Base-by-base conservation (phyloP, 176 grass and related monocot genomes). In the Triticum monococcum region DNA sequence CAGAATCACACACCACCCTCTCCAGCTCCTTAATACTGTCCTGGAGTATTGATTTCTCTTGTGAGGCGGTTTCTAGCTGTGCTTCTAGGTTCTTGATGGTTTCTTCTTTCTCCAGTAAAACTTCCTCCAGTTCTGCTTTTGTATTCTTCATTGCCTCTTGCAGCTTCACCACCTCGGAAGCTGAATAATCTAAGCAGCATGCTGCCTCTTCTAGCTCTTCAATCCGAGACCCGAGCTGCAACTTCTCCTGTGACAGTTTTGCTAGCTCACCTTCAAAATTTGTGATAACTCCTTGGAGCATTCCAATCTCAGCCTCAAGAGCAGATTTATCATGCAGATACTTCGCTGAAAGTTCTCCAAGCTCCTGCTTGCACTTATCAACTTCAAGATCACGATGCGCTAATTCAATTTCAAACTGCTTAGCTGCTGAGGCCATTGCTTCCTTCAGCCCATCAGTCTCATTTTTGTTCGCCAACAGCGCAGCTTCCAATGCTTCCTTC, bases 401-500 rank as follows among this genome's bases (percentile, higher is more conserved):
- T 72, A 98, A 77, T 63, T 94, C 88, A 28, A 76, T 72, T 79
- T 94, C 85, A 88, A 90, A 91, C 33, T 93, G 80, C 77, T 85
- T 79, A 66, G 87, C 89, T 63, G 87, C 75, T 63, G 81, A 83
- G 23, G 87, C 66, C 87, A 94, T 89, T 90, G 87, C 89, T 79
- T 64, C 89, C 64, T 86, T 91, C 82, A 96, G 81, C 63, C 54
- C 78, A 88, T 92, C 87, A 9, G 88, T 91, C 84, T 96, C 97
- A 46, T 91, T 50, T 76, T 84, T 82, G 79, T 79, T 83, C 48
- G 76, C 87, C 48, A 88, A 68, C 23, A 92, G 64, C 28, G 78
- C 54, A 86, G 72, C 80, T 80, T 89, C 90, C 82, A 93, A 52
- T 88, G 70, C 63, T 88, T 87, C 86, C 40, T 77, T 91, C 52